A percentile compares a stretch with the other conserved stretches of the same genome.
Conservation (phyloP, 2,329 filamentous ascomycete species). For the Lachnellula hyalina region DNA sequence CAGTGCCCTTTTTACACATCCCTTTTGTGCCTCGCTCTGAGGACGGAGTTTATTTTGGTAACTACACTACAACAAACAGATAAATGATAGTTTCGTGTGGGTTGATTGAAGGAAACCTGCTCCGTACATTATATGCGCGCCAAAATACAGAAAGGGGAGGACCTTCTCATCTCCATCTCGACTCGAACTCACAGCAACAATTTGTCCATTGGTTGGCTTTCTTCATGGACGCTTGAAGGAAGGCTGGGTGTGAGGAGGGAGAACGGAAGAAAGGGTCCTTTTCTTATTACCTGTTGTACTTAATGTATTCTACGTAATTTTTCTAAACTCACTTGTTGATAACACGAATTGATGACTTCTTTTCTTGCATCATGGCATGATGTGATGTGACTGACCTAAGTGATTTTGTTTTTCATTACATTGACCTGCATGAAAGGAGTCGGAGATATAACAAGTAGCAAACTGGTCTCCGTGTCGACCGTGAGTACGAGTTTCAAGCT, state of each 20-base stretch:
- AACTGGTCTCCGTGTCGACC: too few species aligned
- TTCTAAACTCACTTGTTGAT: slow-evolving; percentile 3
- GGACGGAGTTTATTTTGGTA: slow-evolving; percentile 5
- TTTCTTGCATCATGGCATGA: not conserved
- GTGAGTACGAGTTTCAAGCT: too few species aligned
- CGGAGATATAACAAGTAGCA: too few species aligned
- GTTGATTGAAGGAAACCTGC: not conserved
- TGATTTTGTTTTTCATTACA: too few species aligned
- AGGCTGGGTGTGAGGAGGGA: not conserved
- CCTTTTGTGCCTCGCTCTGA: slow-evolving; percentile 1
- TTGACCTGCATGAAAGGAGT: too few species aligned
- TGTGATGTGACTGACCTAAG: too few species aligned
- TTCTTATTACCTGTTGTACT: slow-evolving; percentile 3
- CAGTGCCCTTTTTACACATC: not conserved
- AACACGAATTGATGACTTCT: not conserved
- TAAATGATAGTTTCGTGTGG: not conserved
- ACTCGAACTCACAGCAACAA: not conserved
- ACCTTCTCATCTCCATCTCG: not conserved
- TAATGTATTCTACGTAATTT: slow-evolving; percentile 22
- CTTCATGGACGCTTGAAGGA: not conserved
- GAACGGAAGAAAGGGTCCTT: slow-evolving; percentile 5
- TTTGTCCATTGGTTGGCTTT: not conserved
- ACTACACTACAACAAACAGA: not conserved
- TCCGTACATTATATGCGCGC: not conserved
- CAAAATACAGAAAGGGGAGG: not conserved